These are phyloP conservation scores for Sicyos edulis DNA, from an alignment of 306 rosid species.

Conservation along the genomic window DNA sequence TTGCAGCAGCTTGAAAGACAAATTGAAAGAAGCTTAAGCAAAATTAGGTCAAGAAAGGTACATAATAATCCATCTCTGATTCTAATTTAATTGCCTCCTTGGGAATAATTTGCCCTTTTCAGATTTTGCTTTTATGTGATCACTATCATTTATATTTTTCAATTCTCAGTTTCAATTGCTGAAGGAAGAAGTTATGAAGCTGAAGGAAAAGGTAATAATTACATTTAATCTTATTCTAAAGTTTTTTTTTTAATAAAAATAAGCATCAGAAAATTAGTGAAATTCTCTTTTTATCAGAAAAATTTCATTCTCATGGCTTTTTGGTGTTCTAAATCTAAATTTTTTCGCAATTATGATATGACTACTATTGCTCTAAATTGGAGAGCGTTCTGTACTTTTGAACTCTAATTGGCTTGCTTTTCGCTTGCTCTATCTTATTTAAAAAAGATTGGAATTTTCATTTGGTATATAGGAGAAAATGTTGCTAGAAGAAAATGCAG, in stretches of 20 bases:
- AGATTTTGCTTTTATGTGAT: neutral
- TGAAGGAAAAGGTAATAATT: constrained; percentile 55
- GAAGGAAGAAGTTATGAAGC: constrained; percentile 53
- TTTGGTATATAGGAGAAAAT: constrained; percentile 44
- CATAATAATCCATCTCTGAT: neutral
- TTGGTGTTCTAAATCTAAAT: too few species aligned
- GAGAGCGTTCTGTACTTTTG: too few species aligned
- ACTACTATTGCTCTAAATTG: too few species aligned
- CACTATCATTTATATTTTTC: neutral
- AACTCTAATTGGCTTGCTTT: too few species aligned
- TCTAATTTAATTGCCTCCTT: too few species aligned
- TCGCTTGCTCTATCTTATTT: too few species aligned
- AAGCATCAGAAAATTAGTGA: too few species aligned
- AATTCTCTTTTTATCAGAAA: too few species aligned
- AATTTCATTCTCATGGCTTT: too few species aligned
- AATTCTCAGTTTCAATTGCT: constrained; percentile 42
- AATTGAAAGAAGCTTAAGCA: constrained; percentile 60
- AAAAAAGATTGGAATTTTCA: neutral
- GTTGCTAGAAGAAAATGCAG: constrained; percentile 50
- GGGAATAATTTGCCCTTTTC: neutral
- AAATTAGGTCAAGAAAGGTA: constrained; percentile 83
- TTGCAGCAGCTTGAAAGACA: constrained; percentile 57
- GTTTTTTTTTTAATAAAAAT: too few species aligned
- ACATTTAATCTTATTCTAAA: too few species aligned
- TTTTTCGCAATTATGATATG: too few species aligned